Evolutionary conservation across 2,329 filamentous ascomycete species (phyloP), one percentile per base, ranked within the genome.

Genomic region (Fusarium sp.): DNA sequence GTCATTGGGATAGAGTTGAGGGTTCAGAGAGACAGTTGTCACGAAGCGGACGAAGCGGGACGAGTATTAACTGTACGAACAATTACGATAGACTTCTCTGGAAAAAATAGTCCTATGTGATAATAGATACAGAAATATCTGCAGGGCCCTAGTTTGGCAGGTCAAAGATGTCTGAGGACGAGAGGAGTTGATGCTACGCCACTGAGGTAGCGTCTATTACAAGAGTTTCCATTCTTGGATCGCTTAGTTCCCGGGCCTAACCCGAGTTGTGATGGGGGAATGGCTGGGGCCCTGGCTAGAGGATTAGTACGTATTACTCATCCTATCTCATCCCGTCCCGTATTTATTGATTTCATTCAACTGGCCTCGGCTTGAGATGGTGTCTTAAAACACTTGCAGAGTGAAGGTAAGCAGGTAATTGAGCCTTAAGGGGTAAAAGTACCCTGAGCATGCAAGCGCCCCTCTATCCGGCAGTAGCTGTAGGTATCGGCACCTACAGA

Each of bases 221-320:
- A 41, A 49, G 47, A 57, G 58, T 52, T 69, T 70, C 66, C 66
- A 70, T 70, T 68, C 67, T 69, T 70, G 67, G 67, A 51, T 52
- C 41, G 37, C 31, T 33, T 70, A 70, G 67, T 65, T 70, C 62
- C 67, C 67, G 67, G 60, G 36, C 31, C 67, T 58, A 65, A 65
- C 62, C 62, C 57, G 46, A 49, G 46, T 54, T 31, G 53, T 53
- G 61, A 65, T 54, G 31, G 53, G 20, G 37, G 63, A 59, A 23
- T 70, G 67, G 63, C 54, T 70, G 55, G 58, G 65, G 30, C 34
- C 58, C 36, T 63, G 37, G 53, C 33, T 53, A 46, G 51, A 49
- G 62, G 20, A 37, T 23, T 36, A 46, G 10, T 26, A 30, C 37
- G 59, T 42, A 52, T 33, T 42, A 37, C 30, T 33, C 42, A 49